A percentile compares a stretch with the other conserved stretches of the same genome.
These are phyloP conservation scores for Arxiozyma telluris DNA, from an alignment of 1,139 yeast genomes.

Conservation along the genomic window DNA sequence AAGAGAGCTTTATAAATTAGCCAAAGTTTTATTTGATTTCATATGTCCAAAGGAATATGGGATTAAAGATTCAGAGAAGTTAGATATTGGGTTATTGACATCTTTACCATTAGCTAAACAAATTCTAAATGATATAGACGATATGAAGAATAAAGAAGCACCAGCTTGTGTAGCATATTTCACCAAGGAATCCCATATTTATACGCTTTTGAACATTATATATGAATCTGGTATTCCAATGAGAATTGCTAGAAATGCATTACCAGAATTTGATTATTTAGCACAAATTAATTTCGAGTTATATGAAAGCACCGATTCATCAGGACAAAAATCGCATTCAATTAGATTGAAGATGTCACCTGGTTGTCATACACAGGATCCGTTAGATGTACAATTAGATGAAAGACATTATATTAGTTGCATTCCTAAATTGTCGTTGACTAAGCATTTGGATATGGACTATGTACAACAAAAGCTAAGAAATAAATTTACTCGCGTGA, in stretches of 20 bases:
- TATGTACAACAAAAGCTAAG: conserved; percentile 75
- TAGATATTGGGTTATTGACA: conserved; percentile 91
- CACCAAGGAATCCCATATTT: conserved; percentile 95
- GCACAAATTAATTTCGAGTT: conserved; percentile 93
- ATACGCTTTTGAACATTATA: conserved; percentile 80
- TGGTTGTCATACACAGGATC: conserved; percentile 97
- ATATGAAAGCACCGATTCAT: conserved; percentile 68
- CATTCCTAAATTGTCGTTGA: conserved; percentile 80
- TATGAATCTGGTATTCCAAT: conserved; percentile 94
- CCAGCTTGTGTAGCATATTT: conserved; percentile 86
- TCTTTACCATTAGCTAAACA: conserved; percentile 91
- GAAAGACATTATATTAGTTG: conserved; percentile 95
- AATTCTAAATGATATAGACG: conserved; percentile 69
- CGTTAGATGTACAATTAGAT: conserved; percentile 91
- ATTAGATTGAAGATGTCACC: conserved; percentile 86
- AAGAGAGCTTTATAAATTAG: conserved; percentile 78
- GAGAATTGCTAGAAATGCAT: conserved; percentile 86
- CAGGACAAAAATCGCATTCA: conserved; percentile 71
- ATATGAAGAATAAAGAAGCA: conserved; percentile 65
- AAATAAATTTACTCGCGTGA: conserved; percentile 77
- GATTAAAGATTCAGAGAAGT: conserved; percentile 87
- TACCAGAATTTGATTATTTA: conserved; percentile 91
- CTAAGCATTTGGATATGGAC: conserved; percentile 90
- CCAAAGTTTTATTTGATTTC: conserved; percentile 91
- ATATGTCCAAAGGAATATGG: conserved; percentile 99